phyloP scores from a whole-genome alignment of 169 alveolate species.

The Theileria sp. region DNA sequence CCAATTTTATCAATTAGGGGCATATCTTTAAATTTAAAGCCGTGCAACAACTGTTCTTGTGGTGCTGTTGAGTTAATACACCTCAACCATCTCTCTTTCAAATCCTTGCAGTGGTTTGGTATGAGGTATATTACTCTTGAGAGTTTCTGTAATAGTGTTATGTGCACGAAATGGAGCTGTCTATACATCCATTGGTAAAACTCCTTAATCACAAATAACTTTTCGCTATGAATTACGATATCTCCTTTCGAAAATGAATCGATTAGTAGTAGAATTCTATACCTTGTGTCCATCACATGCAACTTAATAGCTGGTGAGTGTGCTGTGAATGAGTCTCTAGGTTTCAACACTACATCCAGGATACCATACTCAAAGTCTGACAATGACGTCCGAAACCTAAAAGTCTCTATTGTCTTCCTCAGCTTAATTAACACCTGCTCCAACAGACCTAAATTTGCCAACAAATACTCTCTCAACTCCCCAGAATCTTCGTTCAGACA shows the following conservation, averaged over 20 bases:
- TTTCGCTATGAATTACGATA: slow-evolving; percentile 7
- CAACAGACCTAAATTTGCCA: slow-evolving; percentile 52
- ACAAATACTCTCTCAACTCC: slow-evolving; percentile 37
- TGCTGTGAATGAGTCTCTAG: slow-evolving; percentile 45
- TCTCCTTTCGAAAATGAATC: slow-evolving; percentile 56
- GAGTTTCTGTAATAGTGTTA: slow-evolving; percentile 47
- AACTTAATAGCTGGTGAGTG: slow-evolving; percentile 22
- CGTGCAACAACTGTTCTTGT: slow-evolving; percentile 6
- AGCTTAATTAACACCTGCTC: slow-evolving; percentile 37
- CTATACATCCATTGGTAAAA: slow-evolving; percentile 36
- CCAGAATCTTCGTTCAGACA: slow-evolving; percentile 23
- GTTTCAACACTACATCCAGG: slow-evolving; percentile 37
- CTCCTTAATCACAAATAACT: slow-evolving; percentile 44
- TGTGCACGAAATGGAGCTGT: slow-evolving; percentile 38
- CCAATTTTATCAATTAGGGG: slow-evolving; percentile 16
- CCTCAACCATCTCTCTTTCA: slow-evolving; percentile 22
- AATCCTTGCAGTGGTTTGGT: slow-evolving; percentile 23
- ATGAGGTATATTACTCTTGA: slow-evolving; percentile 43
- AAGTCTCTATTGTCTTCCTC: slow-evolving; percentile 46
- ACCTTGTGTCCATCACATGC: slow-evolving; percentile 60
- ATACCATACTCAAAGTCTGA: slow-evolving; percentile 11
- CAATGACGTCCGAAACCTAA: background rate
- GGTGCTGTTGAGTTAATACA: slow-evolving; percentile 37
- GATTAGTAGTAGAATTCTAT: slow-evolving; percentile 42
- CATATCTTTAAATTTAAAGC: slow-evolving; percentile 27